These are phyloP conservation scores for Tylopilus sp. DNA, from an alignment of 1,284 basidiomycete genomes.

Conservation along the genomic window DNA sequence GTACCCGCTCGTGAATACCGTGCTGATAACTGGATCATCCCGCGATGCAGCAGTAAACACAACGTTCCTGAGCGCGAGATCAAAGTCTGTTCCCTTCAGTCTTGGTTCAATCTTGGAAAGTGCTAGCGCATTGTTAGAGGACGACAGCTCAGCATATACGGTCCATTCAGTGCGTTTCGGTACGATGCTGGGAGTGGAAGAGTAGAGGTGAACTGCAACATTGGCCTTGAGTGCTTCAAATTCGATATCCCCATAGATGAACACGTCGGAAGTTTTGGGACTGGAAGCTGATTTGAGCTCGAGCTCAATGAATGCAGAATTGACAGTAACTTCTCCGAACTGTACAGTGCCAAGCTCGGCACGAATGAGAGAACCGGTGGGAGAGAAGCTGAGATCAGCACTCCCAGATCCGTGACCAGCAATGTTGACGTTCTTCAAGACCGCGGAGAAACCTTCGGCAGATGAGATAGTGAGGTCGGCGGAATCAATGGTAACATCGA, in stretches of 20 bases:
- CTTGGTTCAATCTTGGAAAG: constrained; percentile 9
- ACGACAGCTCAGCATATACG: constrained; percentile 2
- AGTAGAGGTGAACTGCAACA: constrained; percentile 9
- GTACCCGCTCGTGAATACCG: background rate
- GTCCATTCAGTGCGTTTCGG: constrained; percentile 12
- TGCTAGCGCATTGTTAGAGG: background rate
- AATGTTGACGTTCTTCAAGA: constrained; percentile 2
- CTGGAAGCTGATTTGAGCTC: constrained; percentile 8
- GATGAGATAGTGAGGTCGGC: constrained; percentile 4
- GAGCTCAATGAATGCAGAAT: constrained; percentile 8
- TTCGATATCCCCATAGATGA: constrained; percentile 1
- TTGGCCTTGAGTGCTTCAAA: constrained; percentile 2
- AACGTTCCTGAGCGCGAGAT: constrained; percentile 8
- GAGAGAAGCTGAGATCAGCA: constrained; percentile 1
- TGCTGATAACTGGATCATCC: constrained; percentile 2
- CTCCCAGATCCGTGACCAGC: constrained; percentile 4
- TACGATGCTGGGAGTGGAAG: background rate
- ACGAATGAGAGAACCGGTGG: constrained; percentile 3
- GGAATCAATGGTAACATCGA: constrained; percentile 10
- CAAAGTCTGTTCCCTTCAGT: constrained; percentile 8
- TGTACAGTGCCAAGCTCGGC: constrained; percentile 4
- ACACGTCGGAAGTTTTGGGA: constrained; percentile 1
- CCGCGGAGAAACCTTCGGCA: constrained; percentile 5
- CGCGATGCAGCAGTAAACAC: constrained; percentile 7
- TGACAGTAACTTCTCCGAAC: constrained; percentile 6